phyloP scores from a whole-genome alignment of 2,329 filamentous ascomycete genomes.

The Triangularia setosa region DNA sequence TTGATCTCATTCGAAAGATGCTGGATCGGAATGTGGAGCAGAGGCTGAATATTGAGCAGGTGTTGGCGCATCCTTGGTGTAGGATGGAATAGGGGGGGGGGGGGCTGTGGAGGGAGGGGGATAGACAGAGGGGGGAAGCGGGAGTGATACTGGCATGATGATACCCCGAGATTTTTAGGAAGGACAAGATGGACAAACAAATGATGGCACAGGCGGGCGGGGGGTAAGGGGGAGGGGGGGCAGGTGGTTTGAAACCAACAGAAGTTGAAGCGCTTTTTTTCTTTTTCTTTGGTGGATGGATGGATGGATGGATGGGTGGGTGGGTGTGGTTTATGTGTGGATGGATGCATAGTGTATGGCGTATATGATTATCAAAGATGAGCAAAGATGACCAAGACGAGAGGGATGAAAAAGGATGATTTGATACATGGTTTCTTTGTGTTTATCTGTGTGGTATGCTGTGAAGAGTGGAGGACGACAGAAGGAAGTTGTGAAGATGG shows the following conservation, averaged over 20 bases:
- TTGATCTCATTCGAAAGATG: constrained; percentile 88
- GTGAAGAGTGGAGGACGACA: background rate
- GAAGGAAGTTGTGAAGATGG: background rate
- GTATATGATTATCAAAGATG: background rate
- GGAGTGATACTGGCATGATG: background rate
- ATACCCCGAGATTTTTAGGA: background rate
- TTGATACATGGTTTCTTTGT: background rate
- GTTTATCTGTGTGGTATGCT: background rate
- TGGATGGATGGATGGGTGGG: background rate
- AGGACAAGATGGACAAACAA: background rate
- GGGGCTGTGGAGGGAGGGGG: too few relatives aligned
- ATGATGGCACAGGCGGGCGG: background rate
- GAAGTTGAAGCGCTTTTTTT: background rate
- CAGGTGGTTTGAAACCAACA: background rate
- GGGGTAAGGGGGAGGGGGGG: background rate
- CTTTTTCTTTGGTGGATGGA: background rate
- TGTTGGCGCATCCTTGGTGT: constrained; percentile 86
- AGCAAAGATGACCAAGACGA: background rate
- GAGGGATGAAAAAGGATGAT: background rate
- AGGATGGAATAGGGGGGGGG: constrained; percentile 12
- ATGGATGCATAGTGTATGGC: background rate
- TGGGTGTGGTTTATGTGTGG: too few relatives aligned
- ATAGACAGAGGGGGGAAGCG: background rate
- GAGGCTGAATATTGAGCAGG: constrained; percentile 80
- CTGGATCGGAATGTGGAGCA: constrained; percentile 82